phyloP scores from a whole-genome alignment of 1,284 basidiomycete genomes.

The Cutaneotrichosporon sp. region DNA sequence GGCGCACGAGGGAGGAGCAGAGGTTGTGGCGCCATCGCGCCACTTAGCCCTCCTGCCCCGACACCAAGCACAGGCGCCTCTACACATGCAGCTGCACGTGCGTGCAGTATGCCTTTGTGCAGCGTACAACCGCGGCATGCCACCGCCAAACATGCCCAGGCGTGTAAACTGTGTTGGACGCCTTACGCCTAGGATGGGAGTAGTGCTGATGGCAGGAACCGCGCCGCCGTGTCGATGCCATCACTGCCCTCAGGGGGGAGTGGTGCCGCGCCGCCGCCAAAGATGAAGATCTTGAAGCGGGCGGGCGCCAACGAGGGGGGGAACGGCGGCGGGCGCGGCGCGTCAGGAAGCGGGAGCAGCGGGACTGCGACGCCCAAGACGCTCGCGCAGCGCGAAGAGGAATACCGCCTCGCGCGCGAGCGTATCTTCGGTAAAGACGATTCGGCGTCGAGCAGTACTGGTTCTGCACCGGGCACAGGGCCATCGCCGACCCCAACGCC shows the following conservation, averaged over 20 bases:
- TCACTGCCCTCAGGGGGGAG: neutral
- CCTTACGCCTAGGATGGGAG: too few relatives aligned
- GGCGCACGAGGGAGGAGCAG: too few relatives aligned
- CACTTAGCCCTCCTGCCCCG: too few relatives aligned
- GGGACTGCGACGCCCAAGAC: constrained; percentile 17
- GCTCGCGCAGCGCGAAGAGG: constrained; percentile 20
- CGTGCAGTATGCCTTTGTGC: too few relatives aligned
- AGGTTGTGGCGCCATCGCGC: too few relatives aligned
- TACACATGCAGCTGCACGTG: too few relatives aligned
- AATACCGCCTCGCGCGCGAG: constrained; percentile 21
- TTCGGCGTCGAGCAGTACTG: neutral
- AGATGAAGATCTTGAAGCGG: constrained; percentile 21
- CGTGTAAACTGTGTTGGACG: too few relatives aligned
- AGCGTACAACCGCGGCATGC: too few relatives aligned
- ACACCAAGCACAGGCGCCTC: too few relatives aligned
- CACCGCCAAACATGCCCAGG: too few relatives aligned
- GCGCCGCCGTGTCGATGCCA: neutral
- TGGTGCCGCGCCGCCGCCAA: constrained; percentile 11
- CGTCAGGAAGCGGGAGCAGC: neutral
- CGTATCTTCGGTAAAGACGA: constrained; percentile 17
- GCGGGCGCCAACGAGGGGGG: neutral
- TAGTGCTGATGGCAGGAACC: constrained; percentile 16
- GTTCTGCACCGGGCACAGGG: neutral
- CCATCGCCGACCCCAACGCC: neutral
- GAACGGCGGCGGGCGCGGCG: neutral